Evolutionary conservation across 208 protist species (phyloP).

Genomic region (Trypanosoma melophagium): DNA sequence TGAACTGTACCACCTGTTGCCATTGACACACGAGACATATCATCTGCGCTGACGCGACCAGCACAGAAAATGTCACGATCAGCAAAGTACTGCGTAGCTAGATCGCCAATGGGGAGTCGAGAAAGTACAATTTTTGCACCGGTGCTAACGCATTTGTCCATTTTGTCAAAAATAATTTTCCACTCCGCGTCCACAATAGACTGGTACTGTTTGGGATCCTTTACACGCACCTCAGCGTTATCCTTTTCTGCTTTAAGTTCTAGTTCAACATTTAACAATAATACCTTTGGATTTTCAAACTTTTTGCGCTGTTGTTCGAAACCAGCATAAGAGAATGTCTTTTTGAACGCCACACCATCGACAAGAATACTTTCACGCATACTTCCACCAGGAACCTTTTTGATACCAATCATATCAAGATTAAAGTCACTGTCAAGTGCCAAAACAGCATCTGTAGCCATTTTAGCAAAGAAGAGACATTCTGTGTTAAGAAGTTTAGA

Average conservation of each 20-base stretch:
- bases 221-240: conserved; percentile 99
- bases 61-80: conserved; percentile 99
- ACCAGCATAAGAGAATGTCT: conserved; percentile 99
- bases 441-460: conserved; percentile 98
- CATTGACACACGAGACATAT: conserved; percentile 94
- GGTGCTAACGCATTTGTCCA: conserved; percentile 97
- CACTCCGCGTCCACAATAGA: conserved; percentile 99
- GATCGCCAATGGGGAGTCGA: conserved; percentile 99
- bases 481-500: conserved; percentile 99
- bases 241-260: conserved; percentile 99
- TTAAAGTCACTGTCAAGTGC: conserved; percentile 95
- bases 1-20: conserved; percentile 97
- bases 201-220: conserved; percentile 99
- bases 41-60: conserved; percentile 97
- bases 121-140: conserved; percentile 99
- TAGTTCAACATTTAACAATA: conserved; percentile 99
- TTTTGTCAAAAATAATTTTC: conserved; percentile 99
- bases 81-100: conserved; percentile 99
- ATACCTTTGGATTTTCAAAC: conserved; percentile 98
- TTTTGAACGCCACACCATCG: conserved; percentile 99
- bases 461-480: conserved; percentile 97
- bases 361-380: conserved; percentile 98
- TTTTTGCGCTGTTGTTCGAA: conserved; percentile 99
- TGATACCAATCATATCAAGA: conserved; percentile 99
- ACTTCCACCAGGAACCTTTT: conserved; percentile 99